Base-by-base conservation (phyloP, 2,329 filamentous ascomycete genomes). In the Stachybotrys chlorohalonatus region DNA sequence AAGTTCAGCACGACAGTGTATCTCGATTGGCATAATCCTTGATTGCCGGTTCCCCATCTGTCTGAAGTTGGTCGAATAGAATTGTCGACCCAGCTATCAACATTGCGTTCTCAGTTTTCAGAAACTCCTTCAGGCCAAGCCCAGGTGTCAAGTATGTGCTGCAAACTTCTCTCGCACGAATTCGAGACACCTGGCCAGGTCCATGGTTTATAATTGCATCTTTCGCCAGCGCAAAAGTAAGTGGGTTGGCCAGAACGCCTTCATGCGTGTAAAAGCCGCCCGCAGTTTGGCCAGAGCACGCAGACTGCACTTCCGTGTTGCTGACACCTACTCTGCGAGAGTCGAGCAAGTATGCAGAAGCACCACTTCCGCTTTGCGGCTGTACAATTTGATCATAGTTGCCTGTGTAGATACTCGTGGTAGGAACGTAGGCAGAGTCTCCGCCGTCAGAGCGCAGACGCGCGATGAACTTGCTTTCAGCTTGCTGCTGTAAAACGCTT, bases 351-450 rank as follows among this genome's bases (percentile, higher is more conserved):
- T 66, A 74, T 0, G 73, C 77, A 0, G 78, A 82, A 0, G 79
- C 79, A 3, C 63, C 60, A 0, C 64, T 66, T 4, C 76, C 79
- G 31, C 60, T 59, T 63, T 79, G 73, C 1, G 77, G 80, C 63
- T 80, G 63, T 2, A 82, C 77, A 52, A 82, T 69, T 59, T 82
- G 73, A 57, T 82, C 78, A 31, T 72, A 65, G 42, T 72, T 64
- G 11, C 68, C 65, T 0, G 74, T 76, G 65, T 78, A 82, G 49
- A 83, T 67, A 0, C 71, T 78, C 0, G 80, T 82, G 0, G 78
- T 82, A 1, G 78, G 77, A 0, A 83, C 76, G 57, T 79, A 82
- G 5, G 76, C 77, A 1, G 73, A 75, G 53, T 77, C 76, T 0
- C 79, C 79, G 30, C 70, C 73, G 49, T 73, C 66, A 8, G 57